Percentiles rank a stretch among this genome's conserved stretches.
phyloP scores from a whole-genome alignment of 2,329 filamentous ascomycete species.

The Westerdykella aurantiaca region DNA sequence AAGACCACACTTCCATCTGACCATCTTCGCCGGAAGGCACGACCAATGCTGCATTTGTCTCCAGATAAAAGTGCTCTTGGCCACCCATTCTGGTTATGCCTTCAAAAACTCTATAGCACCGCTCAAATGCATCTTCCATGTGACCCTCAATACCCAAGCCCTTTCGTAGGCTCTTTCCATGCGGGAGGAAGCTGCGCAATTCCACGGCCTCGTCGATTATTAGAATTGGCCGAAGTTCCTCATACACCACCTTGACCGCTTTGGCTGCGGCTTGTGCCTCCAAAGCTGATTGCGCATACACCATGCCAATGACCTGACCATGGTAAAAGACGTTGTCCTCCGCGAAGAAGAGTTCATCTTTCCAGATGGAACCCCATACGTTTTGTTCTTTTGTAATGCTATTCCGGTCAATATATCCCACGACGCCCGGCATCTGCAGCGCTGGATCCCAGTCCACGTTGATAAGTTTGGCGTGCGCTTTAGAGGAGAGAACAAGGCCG shows the following conservation, averaged over 20 bases:
- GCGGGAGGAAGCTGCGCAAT: slow-evolving; percentile 76
- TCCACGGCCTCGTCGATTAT: slow-evolving; percentile 94
- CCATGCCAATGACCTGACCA: slow-evolving; percentile 84
- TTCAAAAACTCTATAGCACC: slow-evolving; percentile 75
- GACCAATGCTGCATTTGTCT: slow-evolving; percentile 78
- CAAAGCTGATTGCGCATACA: slow-evolving; percentile 72
- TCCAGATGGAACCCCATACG: slow-evolving; percentile 76
- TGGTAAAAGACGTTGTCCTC: slow-evolving; percentile 80
- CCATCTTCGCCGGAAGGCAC: slow-evolving; percentile 87
- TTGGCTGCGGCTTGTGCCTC: slow-evolving; percentile 73
- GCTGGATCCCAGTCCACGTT: slow-evolving; percentile 70
- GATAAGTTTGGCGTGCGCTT: slow-evolving; percentile 78
- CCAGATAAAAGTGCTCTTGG: slow-evolving; percentile 95
- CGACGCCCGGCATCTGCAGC: slow-evolving; percentile 78
- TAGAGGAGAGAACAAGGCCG: slow-evolving; percentile 79
- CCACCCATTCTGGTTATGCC: slow-evolving; percentile 82
- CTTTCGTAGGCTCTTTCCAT: slow-evolving; percentile 71
- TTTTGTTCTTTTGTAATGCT: slow-evolving; percentile 80
- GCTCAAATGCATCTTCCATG: slow-evolving; percentile 65
- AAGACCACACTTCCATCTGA: slow-evolving; percentile 75
- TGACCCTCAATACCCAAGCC: slow-evolving; percentile 46
- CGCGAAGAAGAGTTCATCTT: slow-evolving; percentile 84
- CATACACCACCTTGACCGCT: slow-evolving; percentile 81
- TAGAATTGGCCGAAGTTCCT: slow-evolving; percentile 77
- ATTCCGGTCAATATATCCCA: slow-evolving; percentile 73